These are phyloP conservation scores for Sordariomycetes sp. DNA, from an alignment of 2,329 filamentous ascomycete species.

Conservation along the genomic window DNA sequence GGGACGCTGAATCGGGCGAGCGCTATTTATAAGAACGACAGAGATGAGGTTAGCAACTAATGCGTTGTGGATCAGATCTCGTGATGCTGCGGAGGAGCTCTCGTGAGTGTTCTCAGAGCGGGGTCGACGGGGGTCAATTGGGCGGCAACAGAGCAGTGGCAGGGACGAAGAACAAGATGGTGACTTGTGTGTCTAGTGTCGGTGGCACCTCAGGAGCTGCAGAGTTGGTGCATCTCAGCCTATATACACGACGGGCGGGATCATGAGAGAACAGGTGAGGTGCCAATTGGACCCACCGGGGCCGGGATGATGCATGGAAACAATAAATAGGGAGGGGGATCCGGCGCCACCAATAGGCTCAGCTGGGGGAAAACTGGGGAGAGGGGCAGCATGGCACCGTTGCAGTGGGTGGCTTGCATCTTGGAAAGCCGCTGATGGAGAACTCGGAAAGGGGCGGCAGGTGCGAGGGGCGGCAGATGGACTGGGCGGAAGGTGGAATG, in stretches of 20 bases:
- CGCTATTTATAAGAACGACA: not conserved
- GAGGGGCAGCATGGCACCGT: not conserved
- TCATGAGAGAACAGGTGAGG: not conserved
- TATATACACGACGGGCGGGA: not conserved
- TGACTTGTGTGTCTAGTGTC: not conserved
- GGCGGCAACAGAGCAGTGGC: not conserved
- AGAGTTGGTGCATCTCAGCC: conserved; percentile 1
- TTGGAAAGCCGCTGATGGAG: not conserved
- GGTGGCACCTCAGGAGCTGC: not conserved
- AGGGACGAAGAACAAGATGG: not conserved
- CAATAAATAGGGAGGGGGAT: not conserved
- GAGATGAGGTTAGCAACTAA: not conserved
- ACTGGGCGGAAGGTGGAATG: too few relatives aligned
- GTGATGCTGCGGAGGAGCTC: not conserved
- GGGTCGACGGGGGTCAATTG: not conserved
- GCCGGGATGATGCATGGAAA: not conserved
- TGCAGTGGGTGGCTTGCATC: not conserved
- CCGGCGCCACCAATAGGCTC: not conserved
- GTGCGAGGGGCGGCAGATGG: too few relatives aligned
- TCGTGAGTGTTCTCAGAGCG: not conserved
- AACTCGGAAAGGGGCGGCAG: not conserved
- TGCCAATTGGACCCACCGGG: not conserved
- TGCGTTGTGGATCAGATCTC: not conserved
- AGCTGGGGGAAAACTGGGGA: not conserved
- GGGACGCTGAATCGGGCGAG: conserved; percentile 6